A percentile compares a stretch with the other conserved stretches of the same genome.
Conservation (phyloP, 495 filamentous ascomycete genomes). For the Trichoderma virens region DNA sequence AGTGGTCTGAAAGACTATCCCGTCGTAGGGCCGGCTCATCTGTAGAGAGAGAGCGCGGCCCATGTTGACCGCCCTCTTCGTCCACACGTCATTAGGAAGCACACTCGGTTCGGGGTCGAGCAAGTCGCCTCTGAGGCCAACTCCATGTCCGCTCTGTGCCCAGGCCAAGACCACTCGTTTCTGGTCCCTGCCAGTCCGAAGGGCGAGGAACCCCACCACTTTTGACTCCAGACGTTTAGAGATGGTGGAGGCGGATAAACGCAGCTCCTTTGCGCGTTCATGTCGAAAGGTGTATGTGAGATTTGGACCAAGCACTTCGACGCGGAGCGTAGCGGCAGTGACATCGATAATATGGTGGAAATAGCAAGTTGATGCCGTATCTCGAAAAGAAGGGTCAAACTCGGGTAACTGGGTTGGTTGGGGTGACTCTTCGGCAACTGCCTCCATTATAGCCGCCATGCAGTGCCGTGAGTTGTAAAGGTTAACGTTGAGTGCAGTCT, state of each 20-base stretch:
- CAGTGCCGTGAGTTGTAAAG: background rate
- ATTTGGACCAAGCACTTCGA: conserved; percentile 9
- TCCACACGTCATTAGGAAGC: conserved; percentile 6
- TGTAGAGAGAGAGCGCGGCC: background rate
- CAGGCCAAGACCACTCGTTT: background rate
- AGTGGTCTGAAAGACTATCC: too few relatives aligned
- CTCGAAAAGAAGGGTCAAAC: background rate
- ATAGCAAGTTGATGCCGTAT: conserved; percentile 1
- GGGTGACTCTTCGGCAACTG: background rate
- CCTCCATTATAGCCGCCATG: background rate
- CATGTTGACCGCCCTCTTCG: background rate
- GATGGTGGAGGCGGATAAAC: background rate
- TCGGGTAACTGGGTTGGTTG: background rate
- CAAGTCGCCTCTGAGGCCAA: background rate
- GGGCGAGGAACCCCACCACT: background rate
- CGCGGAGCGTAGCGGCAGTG: background rate
- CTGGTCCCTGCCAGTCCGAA: background rate
- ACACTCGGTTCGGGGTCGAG: conserved; percentile 1
- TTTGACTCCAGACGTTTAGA: background rate
- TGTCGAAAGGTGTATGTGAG: conserved; percentile 6
- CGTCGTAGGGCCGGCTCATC: background rate
- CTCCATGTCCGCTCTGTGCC: conserved; percentile 8
- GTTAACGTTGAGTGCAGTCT: background rate
- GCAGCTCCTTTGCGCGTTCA: background rate
- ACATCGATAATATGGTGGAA: conserved; percentile 9